Conservation (phyloP, 2,329 filamentous ascomycete species). For the Nothomitra cinnamomea region DNA sequence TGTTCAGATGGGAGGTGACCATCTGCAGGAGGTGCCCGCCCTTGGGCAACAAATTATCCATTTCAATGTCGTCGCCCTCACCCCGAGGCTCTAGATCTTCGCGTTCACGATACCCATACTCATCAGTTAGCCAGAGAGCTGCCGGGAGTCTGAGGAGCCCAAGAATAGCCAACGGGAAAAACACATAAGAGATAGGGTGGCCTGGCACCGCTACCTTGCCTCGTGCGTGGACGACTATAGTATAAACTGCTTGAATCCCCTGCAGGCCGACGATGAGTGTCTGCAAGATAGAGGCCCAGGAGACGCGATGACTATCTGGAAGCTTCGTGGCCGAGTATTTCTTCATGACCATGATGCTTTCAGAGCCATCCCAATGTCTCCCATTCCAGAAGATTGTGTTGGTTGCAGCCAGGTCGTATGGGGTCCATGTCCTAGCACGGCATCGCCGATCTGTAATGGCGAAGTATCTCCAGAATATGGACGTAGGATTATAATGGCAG, state of each 20-base stretch:
- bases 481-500: slow-evolving; percentile 16
- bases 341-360: slow-evolving; percentile 14
- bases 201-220: background rate
- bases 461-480: slow-evolving; percentile 23
- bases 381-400: slow-evolving; percentile 22
- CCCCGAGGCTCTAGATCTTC: background rate
- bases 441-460: slow-evolving; percentile 20
- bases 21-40: too few relatives aligned
- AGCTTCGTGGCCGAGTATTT: slow-evolving; percentile 9
- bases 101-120: slow-evolving; percentile 10
- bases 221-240: slow-evolving; percentile 8
- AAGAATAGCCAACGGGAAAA: slow-evolving; percentile 13
- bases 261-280: slow-evolving; percentile 16
- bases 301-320: slow-evolving; percentile 9
- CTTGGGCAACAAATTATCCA: background rate
- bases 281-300: slow-evolving; percentile 11
- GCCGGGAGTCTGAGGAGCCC: slow-evolving; percentile 13
- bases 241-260: background rate
- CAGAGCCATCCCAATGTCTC: slow-evolving; percentile 20
- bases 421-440: slow-evolving; percentile 16
- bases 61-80: background rate
- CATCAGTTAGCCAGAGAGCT: slow-evolving; percentile 14
- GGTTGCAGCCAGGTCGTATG: slow-evolving; percentile 16
- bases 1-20: background rate
- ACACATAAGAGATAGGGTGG: background rate